Evolutionary conservation across 108 stramenopile species (phyloP), one percentile per base, ranked within the genome.

Genomic region (Fistulifera pelliculosa): DNA sequence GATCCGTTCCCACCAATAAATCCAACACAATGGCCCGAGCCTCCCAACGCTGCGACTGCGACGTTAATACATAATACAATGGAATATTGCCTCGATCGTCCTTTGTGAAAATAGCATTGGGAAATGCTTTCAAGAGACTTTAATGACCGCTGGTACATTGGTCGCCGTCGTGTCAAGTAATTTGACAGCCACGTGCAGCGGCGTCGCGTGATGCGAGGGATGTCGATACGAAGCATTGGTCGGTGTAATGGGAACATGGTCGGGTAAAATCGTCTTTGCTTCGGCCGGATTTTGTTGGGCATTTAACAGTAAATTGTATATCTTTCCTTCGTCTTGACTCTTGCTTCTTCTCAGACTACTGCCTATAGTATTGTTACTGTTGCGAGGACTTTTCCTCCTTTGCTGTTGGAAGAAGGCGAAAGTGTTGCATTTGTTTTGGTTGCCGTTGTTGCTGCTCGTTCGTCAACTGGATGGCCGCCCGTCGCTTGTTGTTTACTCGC

Each of bases 131-230:
- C 14, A 75, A 54, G 12, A 86, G 53, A 0, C 54, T 38, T 41
- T 38, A 35, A 82, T 63, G 40, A 65, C 62, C n/a, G 22, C 66
- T 52, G 17, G 14, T 8, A 35, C 15, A 26, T 16, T 27, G 23
- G n/a, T 41, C 8, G 17, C 45, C 15, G 61, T 64, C 10, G 66
- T 22, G 51, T 74, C 76, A 27, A 84, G 47, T 10, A 76, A 60
- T 39, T 56, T 39, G 47, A 80, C 76, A 5, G 80, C 82, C 69
- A 84, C 47, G 50, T 88, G 87, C 18, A 88, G 68, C 0, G 87
- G 83, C 15, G 87, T 88, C 3, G 66, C 65, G 28, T 56, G 31
- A 0, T 74, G 78, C 16, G 50, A 61, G 27, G 77, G 81, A 56
- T 83, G 63, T 16, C 55, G 52, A 42, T 74, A 83, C 16, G 22